These are phyloP conservation scores for Coniella lustricola DNA, from an alignment of 2,329 filamentous ascomycete species.

Conservation along the genomic window DNA sequence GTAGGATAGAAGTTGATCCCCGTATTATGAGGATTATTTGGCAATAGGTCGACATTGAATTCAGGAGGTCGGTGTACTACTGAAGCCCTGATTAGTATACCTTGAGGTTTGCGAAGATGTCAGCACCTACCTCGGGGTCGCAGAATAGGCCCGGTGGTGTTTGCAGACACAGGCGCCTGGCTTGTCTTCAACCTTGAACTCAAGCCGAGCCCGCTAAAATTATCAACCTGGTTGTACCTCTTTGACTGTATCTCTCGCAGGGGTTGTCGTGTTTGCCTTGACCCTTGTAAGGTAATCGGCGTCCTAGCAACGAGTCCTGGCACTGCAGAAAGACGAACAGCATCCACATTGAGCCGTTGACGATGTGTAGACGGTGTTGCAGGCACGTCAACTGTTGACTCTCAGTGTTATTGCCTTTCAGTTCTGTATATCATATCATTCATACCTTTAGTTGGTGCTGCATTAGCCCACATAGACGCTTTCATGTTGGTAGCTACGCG, in stretches of 20 bases:
- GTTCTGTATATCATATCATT: neutral
- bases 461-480: conserved; percentile 10
- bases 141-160: neutral
- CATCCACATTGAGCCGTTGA: conserved; percentile 17
- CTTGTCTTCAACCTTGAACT: conserved; percentile 16
- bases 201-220: conserved; percentile 10
- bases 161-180: conserved; percentile 1
- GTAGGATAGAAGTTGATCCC: neutral
- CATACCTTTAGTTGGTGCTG: conserved; percentile 17
- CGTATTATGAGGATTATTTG: neutral
- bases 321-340: conserved; percentile 24
- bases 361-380: conserved; percentile 28
- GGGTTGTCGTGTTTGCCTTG: conserved; percentile 5
- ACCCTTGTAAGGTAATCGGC: conserved; percentile 12
- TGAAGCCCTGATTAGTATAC: neutral
- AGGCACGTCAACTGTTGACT: conserved; percentile 22
- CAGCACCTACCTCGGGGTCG: conserved; percentile 9
- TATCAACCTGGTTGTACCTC: conserved; percentile 1
- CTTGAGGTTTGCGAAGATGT: neutral
- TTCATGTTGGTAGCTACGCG: conserved; percentile 1
- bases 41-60: neutral
- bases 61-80: conserved; percentile 5
- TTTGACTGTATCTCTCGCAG: conserved; percentile 5
- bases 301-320: conserved; percentile 27
- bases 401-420: neutral